Evolutionary conservation across 2,329 filamentous ascomycete genomes (phyloP).

Genomic region (Aspergillus oerlinghausenensis): DNA sequence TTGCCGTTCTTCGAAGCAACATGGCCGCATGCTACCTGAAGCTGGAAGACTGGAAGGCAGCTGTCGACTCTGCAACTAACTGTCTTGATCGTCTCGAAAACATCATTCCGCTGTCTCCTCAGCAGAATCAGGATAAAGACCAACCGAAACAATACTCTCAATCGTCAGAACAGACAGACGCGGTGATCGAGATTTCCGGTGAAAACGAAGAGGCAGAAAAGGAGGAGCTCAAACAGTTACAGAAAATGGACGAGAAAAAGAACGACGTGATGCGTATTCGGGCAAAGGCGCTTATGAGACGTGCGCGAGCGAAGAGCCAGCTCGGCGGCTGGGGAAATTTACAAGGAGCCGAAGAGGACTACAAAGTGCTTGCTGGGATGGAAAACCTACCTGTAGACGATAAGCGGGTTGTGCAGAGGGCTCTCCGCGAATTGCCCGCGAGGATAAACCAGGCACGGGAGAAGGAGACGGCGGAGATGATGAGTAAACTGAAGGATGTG

Average conservation of each 20-base stretch:
- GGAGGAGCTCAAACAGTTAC: slow-evolving; percentile 40
- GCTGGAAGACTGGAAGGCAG: slow-evolving; percentile 77
- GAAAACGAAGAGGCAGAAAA: slow-evolving; percentile 37
- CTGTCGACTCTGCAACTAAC: slow-evolving; percentile 66
- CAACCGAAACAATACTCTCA: background rate
- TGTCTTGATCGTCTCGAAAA: slow-evolving; percentile 69
- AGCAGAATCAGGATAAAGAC: slow-evolving; percentile 13
- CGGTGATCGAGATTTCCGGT: slow-evolving; percentile 49
- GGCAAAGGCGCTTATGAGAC: slow-evolving; percentile 75
- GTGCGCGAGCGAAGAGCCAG: slow-evolving; percentile 68
- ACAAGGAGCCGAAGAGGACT: slow-evolving; percentile 74
- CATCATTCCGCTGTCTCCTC: slow-evolving; percentile 44
- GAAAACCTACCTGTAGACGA: slow-evolving; percentile 63
- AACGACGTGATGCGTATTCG: slow-evolving; percentile 72
- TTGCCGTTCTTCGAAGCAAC: slow-evolving; percentile 83
- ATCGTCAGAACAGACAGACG: slow-evolving; percentile 8
- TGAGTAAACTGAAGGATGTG: slow-evolving; percentile 85
- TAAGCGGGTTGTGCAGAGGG: slow-evolving; percentile 60
- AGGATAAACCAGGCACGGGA: slow-evolving; percentile 74
- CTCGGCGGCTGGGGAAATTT: slow-evolving; percentile 74
- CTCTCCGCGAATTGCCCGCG: slow-evolving; percentile 62
- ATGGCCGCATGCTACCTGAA: slow-evolving; percentile 86
- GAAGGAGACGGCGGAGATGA: slow-evolving; percentile 90
- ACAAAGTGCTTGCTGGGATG: slow-evolving; percentile 60
- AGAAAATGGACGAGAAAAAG: slow-evolving; percentile 43